phyloP scores from a whole-genome alignment of 2,329 filamentous ascomycete genomes.

The Fusarium albidum region DNA sequence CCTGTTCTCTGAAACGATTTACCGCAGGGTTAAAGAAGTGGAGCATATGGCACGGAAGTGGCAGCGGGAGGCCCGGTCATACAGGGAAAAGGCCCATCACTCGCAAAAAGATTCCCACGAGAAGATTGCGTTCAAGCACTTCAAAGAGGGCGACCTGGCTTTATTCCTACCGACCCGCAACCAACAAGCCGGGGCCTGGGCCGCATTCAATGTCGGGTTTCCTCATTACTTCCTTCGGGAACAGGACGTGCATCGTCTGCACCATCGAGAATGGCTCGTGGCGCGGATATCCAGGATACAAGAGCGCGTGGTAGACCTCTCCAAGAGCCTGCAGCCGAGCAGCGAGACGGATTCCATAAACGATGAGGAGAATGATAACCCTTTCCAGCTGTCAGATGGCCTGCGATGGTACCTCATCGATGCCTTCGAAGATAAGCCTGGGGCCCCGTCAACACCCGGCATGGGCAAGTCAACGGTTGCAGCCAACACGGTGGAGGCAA shows the following conservation, averaged over 20 bases:
- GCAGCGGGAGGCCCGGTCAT: slow-evolving; percentile 85
- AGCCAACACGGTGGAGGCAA: slow-evolving; percentile 85
- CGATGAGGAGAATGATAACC: slow-evolving; percentile 88
- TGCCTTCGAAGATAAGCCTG: slow-evolving; percentile 89
- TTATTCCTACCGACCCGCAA: slow-evolving; percentile 94
- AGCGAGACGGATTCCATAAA: slow-evolving; percentile 60
- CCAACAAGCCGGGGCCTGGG: slow-evolving; percentile 94
- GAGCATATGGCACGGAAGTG: slow-evolving; percentile 94
- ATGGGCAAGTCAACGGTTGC: slow-evolving; percentile 92
- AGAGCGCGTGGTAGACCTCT: slow-evolving; percentile 91
- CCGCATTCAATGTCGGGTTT: slow-evolving; percentile 96
- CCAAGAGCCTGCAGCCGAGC: slow-evolving; percentile 71
- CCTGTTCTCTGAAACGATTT: slow-evolving; percentile 82
- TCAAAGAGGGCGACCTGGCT: slow-evolving; percentile 95
- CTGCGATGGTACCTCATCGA: slow-evolving; percentile 97
- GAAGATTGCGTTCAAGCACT: slow-evolving; percentile 94
- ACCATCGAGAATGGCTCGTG: slow-evolving; percentile 92
- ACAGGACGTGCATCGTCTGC: slow-evolving; percentile 85
- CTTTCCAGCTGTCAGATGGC: slow-evolving; percentile 94
- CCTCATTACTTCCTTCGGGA: slow-evolving; percentile 97
- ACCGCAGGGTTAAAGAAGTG: slow-evolving; percentile 90
- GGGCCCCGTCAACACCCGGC: slow-evolving; percentile 90
- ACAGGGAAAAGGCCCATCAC: slow-evolving; percentile 85
- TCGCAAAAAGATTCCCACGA: slow-evolving; percentile 88
- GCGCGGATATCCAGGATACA: slow-evolving; percentile 91